Base-by-base conservation (phyloP, 192 early-diverging fungal species). In the Bifiguratus adelaidae region DNA sequence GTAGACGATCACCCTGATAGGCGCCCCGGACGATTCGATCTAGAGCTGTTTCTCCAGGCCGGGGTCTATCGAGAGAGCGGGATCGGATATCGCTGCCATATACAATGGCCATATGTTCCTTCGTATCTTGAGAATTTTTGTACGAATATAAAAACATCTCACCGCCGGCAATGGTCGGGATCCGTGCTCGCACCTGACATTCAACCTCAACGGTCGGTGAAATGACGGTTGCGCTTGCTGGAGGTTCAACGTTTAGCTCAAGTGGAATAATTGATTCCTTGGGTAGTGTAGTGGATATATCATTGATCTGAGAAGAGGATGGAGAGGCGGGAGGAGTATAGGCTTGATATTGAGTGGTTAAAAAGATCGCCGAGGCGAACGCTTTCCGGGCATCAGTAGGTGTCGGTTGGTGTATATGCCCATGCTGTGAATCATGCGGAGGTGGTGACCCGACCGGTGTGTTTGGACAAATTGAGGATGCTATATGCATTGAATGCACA, bases 81-180 rank as follows among this genome's bases (percentile, higher is more conserved):
- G 77, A 83, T 9, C 76, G 62, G 43, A 92, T 74, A 41, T 83
- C 79, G 48, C 89, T 75, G 13, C 95, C 95, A 76, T 82, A 95
- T 36, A 95, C 92, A 50, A 95, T 72, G 0, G 95, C 95, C 59
- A 98, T 37, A 53, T 98, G 95, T 63, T 97, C 87, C 61, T 95
- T 88, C 41, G 70, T 65, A 58, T 97, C 92, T 52, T 71, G 70
- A 44, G 73, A 71, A 54, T 91, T 95, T 41, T 77, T 80, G 57
- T 91, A 97, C 22, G 93, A 67, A 47, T 91, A 80, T 48, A 95
- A 60, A 52, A 80, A 83, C 58, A 87, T 81, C 53, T 86, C 80
- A 11, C 84, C 82, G 28, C 77, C 74, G 15, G 80, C 79, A 12
- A 71, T 72, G 18, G 86, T 86, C 4, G 89, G 86, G 43, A 92